These are phyloP conservation scores for Candida tibetensis DNA, from an alignment of 805 yeast genomes.

Conservation along the genomic window DNA sequence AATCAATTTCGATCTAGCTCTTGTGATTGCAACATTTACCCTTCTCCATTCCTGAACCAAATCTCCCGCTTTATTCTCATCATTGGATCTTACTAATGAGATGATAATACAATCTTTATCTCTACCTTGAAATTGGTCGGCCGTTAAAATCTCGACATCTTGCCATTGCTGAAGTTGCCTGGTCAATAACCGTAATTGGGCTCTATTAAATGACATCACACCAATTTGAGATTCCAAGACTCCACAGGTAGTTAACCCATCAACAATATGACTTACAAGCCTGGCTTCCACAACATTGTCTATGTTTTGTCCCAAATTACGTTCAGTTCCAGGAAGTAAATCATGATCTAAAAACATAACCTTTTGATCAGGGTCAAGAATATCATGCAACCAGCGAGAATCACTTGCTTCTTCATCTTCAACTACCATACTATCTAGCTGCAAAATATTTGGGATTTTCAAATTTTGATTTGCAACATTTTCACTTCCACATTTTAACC, in stretches of 20 bases:
- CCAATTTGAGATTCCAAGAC: slow-evolving; percentile 64
- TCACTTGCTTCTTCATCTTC: not conserved
- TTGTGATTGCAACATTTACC: slow-evolving; percentile 89
- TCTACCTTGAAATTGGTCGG: slow-evolving; percentile 94
- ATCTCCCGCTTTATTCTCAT: slow-evolving; percentile 64
- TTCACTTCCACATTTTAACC: slow-evolving; percentile 71
- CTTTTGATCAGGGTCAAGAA: slow-evolving; percentile 51
- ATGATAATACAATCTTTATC: slow-evolving; percentile 91
- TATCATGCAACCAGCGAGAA: slow-evolving; percentile 52
- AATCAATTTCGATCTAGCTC: slow-evolving; percentile 81
- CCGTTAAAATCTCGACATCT: slow-evolving; percentile 78
- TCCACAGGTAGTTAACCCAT: slow-evolving; percentile 57
- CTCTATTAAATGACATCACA: slow-evolving; percentile 83
- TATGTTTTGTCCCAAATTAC: slow-evolving; percentile 58
- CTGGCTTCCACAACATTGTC: slow-evolving; percentile 74
- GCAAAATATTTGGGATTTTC: slow-evolving; percentile 42
- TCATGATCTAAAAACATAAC: slow-evolving; percentile 87
- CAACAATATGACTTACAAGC: slow-evolving; percentile 60
- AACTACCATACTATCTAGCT: slow-evolving; percentile 15
- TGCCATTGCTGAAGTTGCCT: slow-evolving; percentile 25
- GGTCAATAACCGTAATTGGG: slow-evolving; percentile 53
- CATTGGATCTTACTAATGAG: slow-evolving; percentile 83
- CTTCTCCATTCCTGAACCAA: slow-evolving; percentile 86
- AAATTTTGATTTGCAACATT: slow-evolving; percentile 60
- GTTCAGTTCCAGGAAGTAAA: slow-evolving; percentile 55